A percentile compares a stretch with the other conserved stretches of the same genome.
These are phyloP conservation scores for Serendipita sp. DNA, from an alignment of 1,284 basidiomycete genomes.

Conservation along the genomic window DNA sequence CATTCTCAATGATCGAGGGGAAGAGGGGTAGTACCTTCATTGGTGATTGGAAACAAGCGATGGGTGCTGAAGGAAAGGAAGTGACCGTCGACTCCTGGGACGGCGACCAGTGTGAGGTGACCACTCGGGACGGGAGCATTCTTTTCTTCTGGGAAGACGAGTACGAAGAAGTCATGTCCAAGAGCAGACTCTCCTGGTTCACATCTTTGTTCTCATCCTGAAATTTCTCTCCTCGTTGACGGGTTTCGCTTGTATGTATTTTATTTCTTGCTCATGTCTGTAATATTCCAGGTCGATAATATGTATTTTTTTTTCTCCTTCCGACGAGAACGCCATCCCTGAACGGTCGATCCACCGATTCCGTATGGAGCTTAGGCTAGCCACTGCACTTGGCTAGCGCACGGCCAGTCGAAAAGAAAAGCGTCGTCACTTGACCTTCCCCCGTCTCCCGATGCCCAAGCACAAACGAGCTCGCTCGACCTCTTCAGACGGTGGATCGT, in stretches of 20 bases:
- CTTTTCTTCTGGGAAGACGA: neutral
- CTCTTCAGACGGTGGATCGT: no score
- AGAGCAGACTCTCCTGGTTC: neutral
- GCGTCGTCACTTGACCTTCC: no score
- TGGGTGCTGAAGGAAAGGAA: neutral
- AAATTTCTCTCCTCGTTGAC: neutral
- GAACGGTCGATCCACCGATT: no score
- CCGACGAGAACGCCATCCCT: neutral
- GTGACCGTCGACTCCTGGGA: neutral
- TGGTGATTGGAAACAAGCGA: neutral
- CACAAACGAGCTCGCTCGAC: no score
- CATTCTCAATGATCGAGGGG: neutral
- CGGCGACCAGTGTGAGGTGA: neutral
- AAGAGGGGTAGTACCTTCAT: neutral
- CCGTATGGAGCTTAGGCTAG: no score
- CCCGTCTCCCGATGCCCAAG: no score
- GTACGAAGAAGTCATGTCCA: neutral
- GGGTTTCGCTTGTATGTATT: neutral
- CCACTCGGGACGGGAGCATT: neutral
- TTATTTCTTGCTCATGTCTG: neutral
- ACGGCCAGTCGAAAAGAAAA: no score
- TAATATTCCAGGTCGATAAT: neutral
- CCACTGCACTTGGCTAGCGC: no score
- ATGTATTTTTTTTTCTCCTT: neutral
- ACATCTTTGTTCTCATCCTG: neutral